Evolutionary conservation across 108 stramenopile genomes (phyloP).

Genomic region (Phaeodactylum tricornutum): DNA sequence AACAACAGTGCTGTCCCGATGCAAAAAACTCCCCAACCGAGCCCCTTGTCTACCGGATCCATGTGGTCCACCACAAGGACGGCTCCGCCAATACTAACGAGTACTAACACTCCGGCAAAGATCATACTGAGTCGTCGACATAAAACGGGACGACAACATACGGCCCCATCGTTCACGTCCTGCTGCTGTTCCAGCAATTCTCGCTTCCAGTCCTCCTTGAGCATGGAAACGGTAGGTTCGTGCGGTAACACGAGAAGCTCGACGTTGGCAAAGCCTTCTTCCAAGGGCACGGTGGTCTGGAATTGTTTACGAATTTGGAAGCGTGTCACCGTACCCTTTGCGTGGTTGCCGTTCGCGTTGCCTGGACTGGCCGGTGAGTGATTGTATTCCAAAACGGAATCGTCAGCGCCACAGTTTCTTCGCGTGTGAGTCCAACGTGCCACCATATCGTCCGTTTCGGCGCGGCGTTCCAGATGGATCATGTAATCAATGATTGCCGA

Average conservation of each 20-base stretch:
- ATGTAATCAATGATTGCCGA: constrained; percentile 39
- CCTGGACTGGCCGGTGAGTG: neutral
- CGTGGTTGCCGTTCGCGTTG: constrained; percentile 5
- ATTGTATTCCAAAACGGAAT: neutral
- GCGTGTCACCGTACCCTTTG: too few species aligned
- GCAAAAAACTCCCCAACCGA: constrained; percentile 21
- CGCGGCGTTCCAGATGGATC: constrained; percentile 10
- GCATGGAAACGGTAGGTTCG: constrained; percentile 29
- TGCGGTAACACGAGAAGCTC: constrained; percentile 28
- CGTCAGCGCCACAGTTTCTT: too few species aligned
- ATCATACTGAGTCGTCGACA: constrained; percentile 4
- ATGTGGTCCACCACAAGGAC: constrained; percentile 10
- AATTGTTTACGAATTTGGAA: constrained; percentile 43
- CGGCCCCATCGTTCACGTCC: constrained; percentile 6
- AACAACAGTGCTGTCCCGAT: constrained; percentile 17
- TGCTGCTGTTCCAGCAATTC: constrained; percentile 17
- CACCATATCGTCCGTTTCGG: neutral
- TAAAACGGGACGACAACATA: neutral
- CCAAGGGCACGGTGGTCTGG: constrained; percentile 20
- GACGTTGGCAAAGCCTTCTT: constrained; percentile 51
- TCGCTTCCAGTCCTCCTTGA: constrained; percentile 24
- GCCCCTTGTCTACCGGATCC: constrained; percentile 4
- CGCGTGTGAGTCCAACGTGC: too few species aligned
- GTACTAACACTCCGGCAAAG: constrained; percentile 10
- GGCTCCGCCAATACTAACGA: constrained; percentile 3